Base-by-base conservation (phyloP, 345 rosid genomes). In the Dipteronia dyeriana region DNA sequence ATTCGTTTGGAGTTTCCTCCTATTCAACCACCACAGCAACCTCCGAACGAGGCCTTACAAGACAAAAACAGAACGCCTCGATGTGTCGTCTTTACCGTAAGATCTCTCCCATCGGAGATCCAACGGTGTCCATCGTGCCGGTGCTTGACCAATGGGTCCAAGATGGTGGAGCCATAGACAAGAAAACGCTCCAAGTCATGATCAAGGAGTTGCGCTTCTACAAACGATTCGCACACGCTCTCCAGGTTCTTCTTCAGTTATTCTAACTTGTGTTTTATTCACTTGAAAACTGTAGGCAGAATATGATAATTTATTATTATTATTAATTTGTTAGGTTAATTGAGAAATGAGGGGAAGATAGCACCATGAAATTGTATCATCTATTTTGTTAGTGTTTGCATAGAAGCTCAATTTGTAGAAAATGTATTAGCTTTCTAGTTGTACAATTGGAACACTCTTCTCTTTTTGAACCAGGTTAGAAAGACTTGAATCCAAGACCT, bases 71-170 rank as follows among this genome's bases (percentile, higher is more conserved):
- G n/a, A n/a, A n/a, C n/a, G n/a, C n/a, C n/a, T 34, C 78, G 5
- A 7, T 29, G 63, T 3, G 39, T 10, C 3, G 16, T 64, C 85
- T 84, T 0, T 80, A 69, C 75, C 79, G 76, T 26, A 74, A 83
- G 53, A 84, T 86, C 62, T 53, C 82, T n/a, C 82, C 86, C 1
- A 9, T 85, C 4, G 86, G 85, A 47, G 56, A 80, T 72, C 80
- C 78, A 1, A 75, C 34, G 60, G 69, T 54, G 17, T 79, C 86
- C 5, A 69, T 86, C 34, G 77, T 68, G 16, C 87, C 84, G 12
- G 54, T 86, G 39, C 88, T 88, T 54, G 83, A 88, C 26, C 83
- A 64, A 4, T 86, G 91, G 89, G 70, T 86, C 38, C 77, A 53
- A 53, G 88, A 85, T 76, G 86, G 86, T 26, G 39, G 67, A 22